Evolutionary conservation across 352 stramenopile genomes (phyloP).

Genomic region (Blastocystis sp.): DNA sequence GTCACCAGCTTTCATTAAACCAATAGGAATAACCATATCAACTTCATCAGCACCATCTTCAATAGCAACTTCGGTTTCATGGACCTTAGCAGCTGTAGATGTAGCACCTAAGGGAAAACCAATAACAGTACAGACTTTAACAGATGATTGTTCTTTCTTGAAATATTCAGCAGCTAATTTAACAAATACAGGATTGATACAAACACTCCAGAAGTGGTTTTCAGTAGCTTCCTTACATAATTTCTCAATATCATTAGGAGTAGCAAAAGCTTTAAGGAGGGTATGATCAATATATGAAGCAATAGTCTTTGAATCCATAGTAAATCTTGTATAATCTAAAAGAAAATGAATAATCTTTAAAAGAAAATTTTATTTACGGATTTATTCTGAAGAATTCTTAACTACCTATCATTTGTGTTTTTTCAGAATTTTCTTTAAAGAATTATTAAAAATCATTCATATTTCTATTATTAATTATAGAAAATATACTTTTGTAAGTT

Average conservation of each 20-base stretch:
- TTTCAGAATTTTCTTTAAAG: too few species aligned
- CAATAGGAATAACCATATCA: conserved; percentile 63
- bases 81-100: conserved; percentile 49
- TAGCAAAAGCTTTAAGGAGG: conserved; percentile 56
- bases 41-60: conserved; percentile 58
- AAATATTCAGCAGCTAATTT: conserved; percentile 6
- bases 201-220: conserved; percentile 56
- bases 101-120: conserved; percentile 56
- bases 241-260: conserved; percentile 49
- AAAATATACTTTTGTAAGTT: too few species aligned
- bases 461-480: too few species aligned
- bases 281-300: conserved; percentile 55
- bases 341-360: too few species aligned
- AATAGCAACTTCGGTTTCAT: conserved; percentile 53
- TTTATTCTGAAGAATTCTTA: too few species aligned
- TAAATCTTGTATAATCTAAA: too few species aligned
- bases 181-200: conserved; percentile 55
- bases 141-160: conserved; percentile 40
- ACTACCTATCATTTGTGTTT: too few species aligned
- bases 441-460: too few species aligned
- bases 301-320: background rate
- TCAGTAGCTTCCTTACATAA: conserved; percentile 54
- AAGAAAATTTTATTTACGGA: too few species aligned
- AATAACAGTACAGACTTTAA: conserved; percentile 60
- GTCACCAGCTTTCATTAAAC: conserved; percentile 50